Base-by-base conservation (phyloP, 2,329 filamentous ascomycete species). In the Colletotrichum eleusines region DNA sequence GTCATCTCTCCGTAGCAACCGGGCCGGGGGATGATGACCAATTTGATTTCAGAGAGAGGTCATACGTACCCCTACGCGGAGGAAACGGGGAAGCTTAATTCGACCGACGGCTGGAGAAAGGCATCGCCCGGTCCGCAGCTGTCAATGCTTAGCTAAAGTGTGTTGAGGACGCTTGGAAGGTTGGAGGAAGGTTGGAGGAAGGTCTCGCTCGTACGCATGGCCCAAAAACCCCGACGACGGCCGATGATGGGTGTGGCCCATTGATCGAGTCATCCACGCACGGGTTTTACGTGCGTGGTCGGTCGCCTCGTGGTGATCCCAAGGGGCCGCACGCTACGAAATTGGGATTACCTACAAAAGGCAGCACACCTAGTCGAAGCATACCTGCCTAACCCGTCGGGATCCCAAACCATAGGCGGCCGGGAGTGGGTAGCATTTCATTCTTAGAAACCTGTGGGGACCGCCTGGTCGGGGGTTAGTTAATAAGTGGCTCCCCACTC, bases 261-360 rank as follows among this genome's bases (percentile, higher is more conserved):
- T 64, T 58, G 48, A 71, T 71, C 58, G 69, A 71, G 69, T 71
- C 69, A 69, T 53, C 67, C 18, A 54, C 28, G 38, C 28, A 59
- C n/a, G 44, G 23, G 69, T 63, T 71, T 71, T 64, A 71, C 68
- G 53, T 71, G 58, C 58, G 53, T 71, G 58, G 42, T 26, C 8
- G 44, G 51, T 63, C 69, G 38, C 12, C 31, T 53, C 35, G 35
- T 46, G 26, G 46, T 23, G 35, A 54, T 23, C 7, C 26, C n/a
- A 35, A 26, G 14, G n/a, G 4, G 9, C 44, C n/a, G 8, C 23
- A 7, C 3, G 26, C 20, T 16, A 12, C 35, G n/a, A 20, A 46
- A 28, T 46, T 50, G 28, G 54, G 54, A 20, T 18, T 31, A 5
- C 55, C 9, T 20, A 6, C 28, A 12, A 26, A 40, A 20, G 26